These are phyloP conservation scores for Sideroxylon spinosum DNA, from an alignment of 179 eudicot species.

Conservation along the genomic window DNA sequence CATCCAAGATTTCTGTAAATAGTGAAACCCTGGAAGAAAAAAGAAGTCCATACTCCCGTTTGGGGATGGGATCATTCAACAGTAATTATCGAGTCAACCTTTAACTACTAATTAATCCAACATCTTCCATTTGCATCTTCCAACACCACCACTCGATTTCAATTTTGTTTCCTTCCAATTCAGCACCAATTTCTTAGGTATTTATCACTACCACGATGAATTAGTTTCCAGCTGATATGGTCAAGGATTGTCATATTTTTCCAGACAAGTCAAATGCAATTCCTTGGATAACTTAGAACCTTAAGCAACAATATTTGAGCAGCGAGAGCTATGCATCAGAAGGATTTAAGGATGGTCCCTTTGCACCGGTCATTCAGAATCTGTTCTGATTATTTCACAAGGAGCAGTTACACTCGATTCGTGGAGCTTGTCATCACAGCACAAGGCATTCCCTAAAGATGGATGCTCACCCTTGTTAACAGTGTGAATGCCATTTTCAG, in stretches of 20 bases:
- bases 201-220: too few species aligned
- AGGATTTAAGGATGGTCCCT: not conserved
- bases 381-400: not conserved
- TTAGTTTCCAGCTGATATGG: not conserved
- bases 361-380: not conserved
- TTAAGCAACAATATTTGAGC: not conserved
- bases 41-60: not conserved
- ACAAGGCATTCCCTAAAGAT: not conserved
- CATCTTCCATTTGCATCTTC: not conserved
- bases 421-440: not conserved
- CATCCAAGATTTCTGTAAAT: conserved; percentile 5
- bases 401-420: not conserved
- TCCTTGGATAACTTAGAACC: not conserved
- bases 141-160: not conserved
- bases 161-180: not conserved
- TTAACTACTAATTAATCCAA: not conserved
- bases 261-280: not conserved
- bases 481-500: not conserved
- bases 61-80: not conserved
- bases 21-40: not conserved
- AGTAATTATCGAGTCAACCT: not conserved
- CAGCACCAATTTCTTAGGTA: not conserved
- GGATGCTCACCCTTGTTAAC: not conserved
- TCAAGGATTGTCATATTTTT: not conserved
- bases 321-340: not conserved